phyloP scores from a whole-genome alignment of 345 rosid genomes.

The Camelina sativa region DNA sequence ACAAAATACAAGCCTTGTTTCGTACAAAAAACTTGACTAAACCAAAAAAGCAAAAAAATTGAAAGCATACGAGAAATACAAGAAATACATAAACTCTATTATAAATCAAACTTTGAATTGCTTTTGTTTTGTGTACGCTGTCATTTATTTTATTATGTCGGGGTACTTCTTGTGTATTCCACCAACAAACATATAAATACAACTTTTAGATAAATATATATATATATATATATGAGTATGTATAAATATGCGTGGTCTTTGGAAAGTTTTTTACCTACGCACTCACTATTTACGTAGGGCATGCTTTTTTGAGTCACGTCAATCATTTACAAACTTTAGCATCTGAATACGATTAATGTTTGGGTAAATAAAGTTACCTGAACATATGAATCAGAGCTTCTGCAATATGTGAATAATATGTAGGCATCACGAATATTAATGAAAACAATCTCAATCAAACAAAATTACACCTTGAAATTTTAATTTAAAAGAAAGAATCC shows the following conservation, averaged over 20 bases:
- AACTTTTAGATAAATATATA: neutral
- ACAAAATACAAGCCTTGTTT: neutral
- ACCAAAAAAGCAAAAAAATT: too few species aligned
- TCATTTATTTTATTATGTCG: slow-evolving; percentile 11
- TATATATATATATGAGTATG: neutral
- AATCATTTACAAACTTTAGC: slow-evolving; percentile 46
- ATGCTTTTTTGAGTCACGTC: slow-evolving; percentile 45
- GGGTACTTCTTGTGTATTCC: slow-evolving; percentile 17
- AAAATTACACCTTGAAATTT: slow-evolving; percentile 3
- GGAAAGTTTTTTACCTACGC: slow-evolving; percentile 15
- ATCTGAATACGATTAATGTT: slow-evolving; percentile 41
- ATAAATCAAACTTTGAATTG: neutral
- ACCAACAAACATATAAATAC: slow-evolving; percentile 31
- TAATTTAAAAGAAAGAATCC: neutral
- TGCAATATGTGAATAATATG: slow-evolving; percentile 21
- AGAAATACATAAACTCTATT: neutral
- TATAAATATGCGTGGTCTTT: slow-evolving; percentile 12
- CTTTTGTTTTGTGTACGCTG: slow-evolving; percentile 1
- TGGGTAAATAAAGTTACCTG: slow-evolving; percentile 38
- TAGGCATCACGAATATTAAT: slow-evolving; percentile 17
- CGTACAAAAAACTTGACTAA: too few species aligned
- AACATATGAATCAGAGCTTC: slow-evolving; percentile 49
- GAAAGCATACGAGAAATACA: neutral
- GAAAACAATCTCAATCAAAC: slow-evolving; percentile 30
- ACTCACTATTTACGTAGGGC: slow-evolving; percentile 44